These are phyloP conservation scores for Herpotrichia juniperi DNA, from an alignment of 2,329 filamentous ascomycete species.

Conservation along the genomic window DNA sequence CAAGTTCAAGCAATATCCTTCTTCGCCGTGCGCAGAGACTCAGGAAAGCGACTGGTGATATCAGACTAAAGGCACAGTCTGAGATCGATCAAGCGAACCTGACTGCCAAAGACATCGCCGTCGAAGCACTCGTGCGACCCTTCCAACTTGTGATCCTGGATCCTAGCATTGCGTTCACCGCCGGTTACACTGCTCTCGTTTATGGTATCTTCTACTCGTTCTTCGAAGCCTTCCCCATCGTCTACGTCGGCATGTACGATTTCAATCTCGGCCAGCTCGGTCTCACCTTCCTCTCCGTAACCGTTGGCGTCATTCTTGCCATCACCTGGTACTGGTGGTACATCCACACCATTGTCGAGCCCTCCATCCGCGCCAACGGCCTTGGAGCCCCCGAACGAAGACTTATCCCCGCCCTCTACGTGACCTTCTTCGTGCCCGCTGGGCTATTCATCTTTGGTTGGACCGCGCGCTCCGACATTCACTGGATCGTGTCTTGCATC, in stretches of 20 bases:
- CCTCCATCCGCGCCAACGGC: constrained; percentile 64
- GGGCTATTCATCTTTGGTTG: constrained; percentile 72
- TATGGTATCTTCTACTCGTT: constrained; percentile 79
- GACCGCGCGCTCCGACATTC: constrained; percentile 66
- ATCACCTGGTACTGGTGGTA: constrained; percentile 71
- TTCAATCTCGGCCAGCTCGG: constrained; percentile 76
- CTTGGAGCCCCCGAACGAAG: constrained; percentile 73
- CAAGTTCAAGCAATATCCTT: constrained; percentile 81
- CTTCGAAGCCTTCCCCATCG: constrained; percentile 68
- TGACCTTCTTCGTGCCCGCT: constrained; percentile 64
- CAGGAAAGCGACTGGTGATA: constrained; percentile 69
- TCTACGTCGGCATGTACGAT: constrained; percentile 79
- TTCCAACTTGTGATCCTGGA: constrained; percentile 85
- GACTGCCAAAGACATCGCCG: constrained; percentile 48
- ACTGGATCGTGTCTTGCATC: constrained; percentile 64
- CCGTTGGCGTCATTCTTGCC: constrained; percentile 72
- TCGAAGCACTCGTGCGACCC: constrained; percentile 69
- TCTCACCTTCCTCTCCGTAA: constrained; percentile 84
- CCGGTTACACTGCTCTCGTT: constrained; percentile 82
- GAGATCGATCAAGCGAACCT: constrained; percentile 70
- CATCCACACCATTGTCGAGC: constrained; percentile 77
- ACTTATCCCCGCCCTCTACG: constrained; percentile 72
- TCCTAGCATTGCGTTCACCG: constrained; percentile 82
- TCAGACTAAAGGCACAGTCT: constrained; percentile 73
- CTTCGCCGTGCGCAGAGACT: constrained; percentile 73